These are phyloP conservation scores for Baorangia bicolor DNA, from an alignment of 768 basidiomycete genomes.

Conservation along the genomic window DNA sequence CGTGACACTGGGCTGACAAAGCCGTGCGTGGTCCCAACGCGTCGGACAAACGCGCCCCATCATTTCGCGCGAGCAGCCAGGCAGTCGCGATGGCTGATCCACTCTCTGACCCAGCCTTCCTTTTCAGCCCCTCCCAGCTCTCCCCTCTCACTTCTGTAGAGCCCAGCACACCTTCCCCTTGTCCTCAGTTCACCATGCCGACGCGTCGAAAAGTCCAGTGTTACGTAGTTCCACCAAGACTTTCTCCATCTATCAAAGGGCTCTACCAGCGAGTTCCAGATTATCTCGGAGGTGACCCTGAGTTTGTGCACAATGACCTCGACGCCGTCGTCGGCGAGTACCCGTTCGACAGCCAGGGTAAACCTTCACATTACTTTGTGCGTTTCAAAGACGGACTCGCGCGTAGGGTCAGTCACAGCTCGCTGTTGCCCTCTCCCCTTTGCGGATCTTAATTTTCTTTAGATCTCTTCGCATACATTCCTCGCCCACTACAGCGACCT, in stretches of 20 bases:
- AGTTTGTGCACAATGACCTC: slow-evolving; percentile 31
- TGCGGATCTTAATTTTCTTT: slow-evolving; percentile 2
- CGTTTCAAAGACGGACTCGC: slow-evolving; percentile 56
- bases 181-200: background rate
- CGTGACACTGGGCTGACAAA: slow-evolving; percentile 18
- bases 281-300: slow-evolving; percentile 35
- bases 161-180: slow-evolving; percentile 3
- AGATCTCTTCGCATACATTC: slow-evolving; percentile 48
- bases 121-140: slow-evolving; percentile 14
- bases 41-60: slow-evolving; percentile 12
- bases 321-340: slow-evolving; percentile 63
- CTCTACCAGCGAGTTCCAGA: slow-evolving; percentile 41
- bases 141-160: slow-evolving; percentile 19
- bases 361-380: slow-evolving; percentile 58
- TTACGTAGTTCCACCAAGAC: slow-evolving; percentile 40
- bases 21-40: background rate
- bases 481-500: slow-evolving; percentile 40
- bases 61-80: background rate
- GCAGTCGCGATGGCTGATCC: slow-evolving; percentile 16
- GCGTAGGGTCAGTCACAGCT: slow-evolving; percentile 46
- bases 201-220: slow-evolving; percentile 17
- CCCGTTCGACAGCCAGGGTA: slow-evolving; percentile 26
- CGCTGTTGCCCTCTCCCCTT: background rate
- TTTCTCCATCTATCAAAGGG: slow-evolving; percentile 38
- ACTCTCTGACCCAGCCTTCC: slow-evolving; percentile 11